phyloP scores from a whole-genome alignment of 495 filamentous ascomycete species.

The Pyrenula massariospora region DNA sequence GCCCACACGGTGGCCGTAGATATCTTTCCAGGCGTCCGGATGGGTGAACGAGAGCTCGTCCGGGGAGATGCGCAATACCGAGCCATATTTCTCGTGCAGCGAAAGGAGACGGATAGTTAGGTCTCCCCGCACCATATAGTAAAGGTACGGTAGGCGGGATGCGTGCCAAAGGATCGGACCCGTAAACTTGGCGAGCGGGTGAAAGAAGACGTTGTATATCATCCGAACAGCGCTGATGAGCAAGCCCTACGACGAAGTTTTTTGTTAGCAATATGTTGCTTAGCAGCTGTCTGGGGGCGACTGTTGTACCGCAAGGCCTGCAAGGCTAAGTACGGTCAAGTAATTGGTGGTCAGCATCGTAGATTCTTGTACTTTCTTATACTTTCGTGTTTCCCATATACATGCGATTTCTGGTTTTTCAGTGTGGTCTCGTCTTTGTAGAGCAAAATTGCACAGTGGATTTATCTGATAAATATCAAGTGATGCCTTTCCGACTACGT shows the following conservation, averaged over 20 bases:
- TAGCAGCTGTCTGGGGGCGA: background rate
- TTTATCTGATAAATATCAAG: background rate
- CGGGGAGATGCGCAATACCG: constrained; percentile 40
- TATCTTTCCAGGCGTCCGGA: constrained; percentile 42
- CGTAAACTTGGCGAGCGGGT: constrained; percentile 25
- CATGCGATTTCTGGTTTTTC: background rate
- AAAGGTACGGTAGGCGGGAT: constrained; percentile 11
- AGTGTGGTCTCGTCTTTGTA: background rate
- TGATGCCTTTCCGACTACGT: background rate
- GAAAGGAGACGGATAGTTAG: constrained; percentile 1
- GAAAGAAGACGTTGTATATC: constrained; percentile 28
- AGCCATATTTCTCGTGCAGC: constrained; percentile 38
- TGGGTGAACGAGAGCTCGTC: constrained; percentile 37
- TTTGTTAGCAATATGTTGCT: background rate
- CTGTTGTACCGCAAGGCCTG: background rate
- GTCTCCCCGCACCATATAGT: constrained; percentile 4
- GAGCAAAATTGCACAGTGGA: background rate
- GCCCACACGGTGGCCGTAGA: constrained; percentile 29
- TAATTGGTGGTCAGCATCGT: background rate
- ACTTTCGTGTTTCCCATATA: background rate
- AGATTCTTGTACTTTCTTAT: background rate
- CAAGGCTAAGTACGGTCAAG: background rate
- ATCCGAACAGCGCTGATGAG: background rate
- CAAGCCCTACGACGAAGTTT: background rate
- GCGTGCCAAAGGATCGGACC: constrained; percentile 24